Percentiles rank a stretch among this genome's conserved stretches.
Conservation (phyloP, 1,284 basidiomycete genomes). For the Pseudozyma pruni region DNA sequence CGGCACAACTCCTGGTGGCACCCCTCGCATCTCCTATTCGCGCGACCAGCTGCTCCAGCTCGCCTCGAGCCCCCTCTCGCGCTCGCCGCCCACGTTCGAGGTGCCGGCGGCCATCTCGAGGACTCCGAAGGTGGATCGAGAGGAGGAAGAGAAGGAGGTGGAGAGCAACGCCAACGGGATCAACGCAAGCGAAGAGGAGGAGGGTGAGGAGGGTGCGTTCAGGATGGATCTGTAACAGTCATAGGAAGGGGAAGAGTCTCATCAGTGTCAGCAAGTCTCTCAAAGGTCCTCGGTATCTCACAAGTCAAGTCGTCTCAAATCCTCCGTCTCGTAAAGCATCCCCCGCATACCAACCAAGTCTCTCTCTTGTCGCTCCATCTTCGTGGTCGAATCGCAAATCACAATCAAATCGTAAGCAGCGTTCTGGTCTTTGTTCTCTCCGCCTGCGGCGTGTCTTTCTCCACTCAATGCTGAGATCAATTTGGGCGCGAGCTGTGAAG, state of each 20-base stretch:
- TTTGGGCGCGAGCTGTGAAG: no score
- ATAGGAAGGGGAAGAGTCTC: no score
- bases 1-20: constrained; percentile 52
- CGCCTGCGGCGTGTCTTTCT: no score
- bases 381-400: neutral
- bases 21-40: constrained; percentile 53
- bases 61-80: constrained; percentile 45
- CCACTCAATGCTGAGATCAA: no score
- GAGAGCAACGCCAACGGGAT: neutral
- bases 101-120: constrained; percentile 6
- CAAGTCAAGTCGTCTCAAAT: neutral
- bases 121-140: neutral
- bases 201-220: constrained; percentile 8
- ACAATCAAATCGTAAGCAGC: no score
- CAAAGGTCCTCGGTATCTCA: no score
- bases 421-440: no score
- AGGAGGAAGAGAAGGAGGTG: neutral
- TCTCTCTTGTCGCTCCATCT: neutral
- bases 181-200: neutral
- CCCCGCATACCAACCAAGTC: neutral
- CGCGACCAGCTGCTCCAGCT: constrained; percentile 53
- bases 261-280: no score
- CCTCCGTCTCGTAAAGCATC: neutral
- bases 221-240: constrained; percentile 9
- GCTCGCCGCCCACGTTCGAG: constrained; percentile 22